Evolutionary conservation across 805 yeast species (phyloP).

Genomic region (Dipodascus albidus): DNA sequence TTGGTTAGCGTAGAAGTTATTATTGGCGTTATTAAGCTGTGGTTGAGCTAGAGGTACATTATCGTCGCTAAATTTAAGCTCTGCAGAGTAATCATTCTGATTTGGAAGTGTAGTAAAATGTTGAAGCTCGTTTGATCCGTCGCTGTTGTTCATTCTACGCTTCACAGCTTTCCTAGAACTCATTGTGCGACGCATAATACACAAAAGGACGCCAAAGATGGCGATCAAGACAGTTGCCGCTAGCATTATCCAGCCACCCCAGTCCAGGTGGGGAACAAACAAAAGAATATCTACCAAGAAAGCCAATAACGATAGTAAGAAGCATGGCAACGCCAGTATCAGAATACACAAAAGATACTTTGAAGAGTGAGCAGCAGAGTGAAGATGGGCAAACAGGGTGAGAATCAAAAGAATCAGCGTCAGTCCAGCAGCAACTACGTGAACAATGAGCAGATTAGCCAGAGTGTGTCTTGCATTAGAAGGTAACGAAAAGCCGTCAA

Average conservation of each 20-base stretch:
- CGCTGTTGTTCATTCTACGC: conserved; percentile 8
- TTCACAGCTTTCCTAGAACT: conserved; percentile 19
- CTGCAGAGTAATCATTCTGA: conserved; percentile 11
- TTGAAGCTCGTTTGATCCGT: conserved; percentile 11
- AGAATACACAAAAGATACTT: conserved; percentile 40
- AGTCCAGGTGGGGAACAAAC: conserved; percentile 62
- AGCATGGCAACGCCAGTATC: conserved; percentile 53
- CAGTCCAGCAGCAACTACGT: conserved; percentile 50
- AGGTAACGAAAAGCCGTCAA: conserved; percentile 38
- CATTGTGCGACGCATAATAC: conserved; percentile 61
- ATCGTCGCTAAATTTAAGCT: conserved; percentile 12
- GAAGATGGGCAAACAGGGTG: conserved; percentile 31
- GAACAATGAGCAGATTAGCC: conserved; percentile 52
- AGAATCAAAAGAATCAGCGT: conserved; percentile 36
- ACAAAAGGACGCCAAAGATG: conserved; percentile 49
- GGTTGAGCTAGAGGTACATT: conserved; percentile 2
- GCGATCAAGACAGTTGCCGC: conserved; percentile 58
- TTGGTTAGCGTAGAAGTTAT: conserved; percentile 4
- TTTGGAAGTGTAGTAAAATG: conserved; percentile 7
- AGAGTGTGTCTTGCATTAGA: conserved; percentile 47
- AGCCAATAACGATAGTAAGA: conserved; percentile 57
- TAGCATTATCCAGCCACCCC: conserved; percentile 79
- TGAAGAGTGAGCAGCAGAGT: conserved; percentile 27
- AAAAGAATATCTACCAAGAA: conserved; percentile 73
- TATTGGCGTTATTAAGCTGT: conserved; percentile 4